Conservation (phyloP, 352 stramenopile genomes). For the Thalassiosira livingstoniorum region DNA sequence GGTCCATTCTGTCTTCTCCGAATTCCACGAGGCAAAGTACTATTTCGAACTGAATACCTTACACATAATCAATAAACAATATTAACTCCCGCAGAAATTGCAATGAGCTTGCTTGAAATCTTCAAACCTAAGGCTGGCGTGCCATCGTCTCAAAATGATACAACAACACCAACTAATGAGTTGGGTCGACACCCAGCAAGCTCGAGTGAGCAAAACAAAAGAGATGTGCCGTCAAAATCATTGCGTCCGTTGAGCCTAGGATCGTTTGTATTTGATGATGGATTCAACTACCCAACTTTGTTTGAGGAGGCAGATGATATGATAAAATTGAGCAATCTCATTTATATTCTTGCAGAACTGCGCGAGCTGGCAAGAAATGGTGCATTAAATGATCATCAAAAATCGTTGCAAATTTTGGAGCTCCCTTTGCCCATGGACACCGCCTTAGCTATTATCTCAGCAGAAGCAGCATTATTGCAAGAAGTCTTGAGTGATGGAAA, state of each 20-base stretch:
- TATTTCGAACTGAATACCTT: no score
- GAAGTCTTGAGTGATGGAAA: conserved; percentile 60
- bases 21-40: no score
- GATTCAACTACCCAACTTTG: conserved; percentile 43
- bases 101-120: no score
- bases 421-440: conserved; percentile 57
- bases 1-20: no score
- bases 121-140: no score
- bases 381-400: conserved; percentile 25
- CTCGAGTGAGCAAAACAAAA: no score
- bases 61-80: no score
- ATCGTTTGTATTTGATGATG: conserved; percentile 33
- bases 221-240: no score
- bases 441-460: conserved; percentile 53
- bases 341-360: conserved; percentile 70
- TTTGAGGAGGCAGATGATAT: conserved; percentile 62
- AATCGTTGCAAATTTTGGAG: conserved; percentile 50
- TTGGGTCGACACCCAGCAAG: no score
- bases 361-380: conserved; percentile 60
- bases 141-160: no score
- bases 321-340: conserved; percentile 54
- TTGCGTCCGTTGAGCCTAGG: conserved; percentile 32
- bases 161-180: no score
- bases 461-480: conserved; percentile 48
- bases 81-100: no score